Evolutionary conservation across 2,329 filamentous ascomycete genomes (phyloP).

Genomic region (Aureobasidium mangrovei): DNA sequence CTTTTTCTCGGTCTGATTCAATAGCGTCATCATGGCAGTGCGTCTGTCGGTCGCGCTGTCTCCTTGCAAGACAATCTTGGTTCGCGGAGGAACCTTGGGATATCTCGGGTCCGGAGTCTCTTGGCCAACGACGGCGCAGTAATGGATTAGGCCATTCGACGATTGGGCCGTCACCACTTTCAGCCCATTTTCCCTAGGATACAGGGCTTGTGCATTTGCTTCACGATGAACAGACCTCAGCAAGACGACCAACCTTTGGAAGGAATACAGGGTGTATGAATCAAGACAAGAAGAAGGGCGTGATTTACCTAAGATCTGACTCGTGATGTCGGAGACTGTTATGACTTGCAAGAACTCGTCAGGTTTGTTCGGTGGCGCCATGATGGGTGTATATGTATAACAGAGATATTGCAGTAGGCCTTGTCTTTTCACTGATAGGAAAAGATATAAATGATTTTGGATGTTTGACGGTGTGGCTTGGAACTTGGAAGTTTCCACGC

Average conservation of each 20-base stretch:
- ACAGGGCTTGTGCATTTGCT: conserved; percentile 21
- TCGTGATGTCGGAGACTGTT: conserved; percentile 13
- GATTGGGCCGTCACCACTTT: conserved; percentile 19
- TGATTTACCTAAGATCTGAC: conserved; percentile 16
- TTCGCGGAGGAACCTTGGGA: conserved; percentile 16
- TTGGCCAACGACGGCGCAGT: conserved; percentile 16
- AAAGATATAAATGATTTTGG: too few relatives aligned
- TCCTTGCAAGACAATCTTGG: conserved; percentile 19
- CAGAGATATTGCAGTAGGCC: too few relatives aligned
- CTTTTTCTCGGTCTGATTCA: conserved; percentile 20
- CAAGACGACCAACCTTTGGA: neutral
- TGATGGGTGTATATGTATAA: neutral
- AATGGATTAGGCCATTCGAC: conserved; percentile 15
- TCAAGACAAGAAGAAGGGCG: neutral
- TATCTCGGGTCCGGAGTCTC: conserved; percentile 16
- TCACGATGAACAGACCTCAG: neutral
- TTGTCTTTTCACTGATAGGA: too few relatives aligned
- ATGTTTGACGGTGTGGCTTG: too few relatives aligned
- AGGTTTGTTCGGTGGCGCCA: neutral
- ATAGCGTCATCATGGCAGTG: conserved; percentile 18
- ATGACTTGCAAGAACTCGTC: conserved; percentile 8
- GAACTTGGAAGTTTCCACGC: neutral
- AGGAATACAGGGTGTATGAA: neutral
- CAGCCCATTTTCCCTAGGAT: conserved; percentile 17
- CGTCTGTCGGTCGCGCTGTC: conserved; percentile 17